These are phyloP conservation scores for Delphinella strobiligena DNA, from an alignment of 2,329 filamentous ascomycete genomes.

Conservation along the genomic window DNA sequence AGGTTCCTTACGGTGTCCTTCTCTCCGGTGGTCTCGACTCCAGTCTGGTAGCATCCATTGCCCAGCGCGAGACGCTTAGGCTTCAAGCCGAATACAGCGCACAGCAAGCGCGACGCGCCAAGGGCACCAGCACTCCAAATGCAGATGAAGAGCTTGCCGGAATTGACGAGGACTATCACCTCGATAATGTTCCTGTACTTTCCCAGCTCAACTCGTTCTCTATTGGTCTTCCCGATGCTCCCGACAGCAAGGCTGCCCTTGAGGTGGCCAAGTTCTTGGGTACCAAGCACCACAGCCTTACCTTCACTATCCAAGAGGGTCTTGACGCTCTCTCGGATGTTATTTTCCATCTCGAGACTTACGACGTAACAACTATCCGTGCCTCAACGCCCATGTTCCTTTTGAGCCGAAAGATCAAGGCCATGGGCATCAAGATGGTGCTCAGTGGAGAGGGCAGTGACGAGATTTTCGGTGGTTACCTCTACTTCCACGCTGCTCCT, in stretches of 20 bases:
- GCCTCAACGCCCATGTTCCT: slow-evolving; percentile 98
- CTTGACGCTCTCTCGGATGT: slow-evolving; percentile 95
- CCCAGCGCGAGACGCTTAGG: slow-evolving; percentile 79
- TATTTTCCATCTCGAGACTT: slow-evolving; percentile 95
- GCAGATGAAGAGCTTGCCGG: slow-evolving; percentile 69
- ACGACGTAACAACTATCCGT: slow-evolving; percentile 96
- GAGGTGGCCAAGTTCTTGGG: slow-evolving; percentile 95
- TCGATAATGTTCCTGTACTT: slow-evolving; percentile 81
- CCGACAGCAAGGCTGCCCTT: slow-evolving; percentile 81
- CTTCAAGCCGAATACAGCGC: slow-evolving; percentile 41
- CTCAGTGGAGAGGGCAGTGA: slow-evolving; percentile 92
- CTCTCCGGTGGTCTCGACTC: slow-evolving; percentile 94
- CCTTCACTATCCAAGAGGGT: slow-evolving; percentile 94
- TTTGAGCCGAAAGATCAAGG: slow-evolving; percentile 96
- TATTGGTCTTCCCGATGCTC: slow-evolving; percentile 84
- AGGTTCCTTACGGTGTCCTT: slow-evolving; percentile 93
- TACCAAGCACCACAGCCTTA: slow-evolving; percentile 96
- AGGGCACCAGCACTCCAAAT: slow-evolving; percentile 27
- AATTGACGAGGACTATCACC: slow-evolving; percentile 82
- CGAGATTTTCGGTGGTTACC: slow-evolving; percentile 96
- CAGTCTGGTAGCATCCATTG: slow-evolving; percentile 86
- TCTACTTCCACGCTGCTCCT: slow-evolving; percentile 95
- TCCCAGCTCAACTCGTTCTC: slow-evolving; percentile 98
- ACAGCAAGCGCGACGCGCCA: slow-evolving; percentile 29
- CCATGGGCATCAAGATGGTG: slow-evolving; percentile 99